Percentiles rank a stretch among this genome's conserved stretches.
Conservation (phyloP, 1,284 basidiomycete species). For the Boletus subluridellus region DNA sequence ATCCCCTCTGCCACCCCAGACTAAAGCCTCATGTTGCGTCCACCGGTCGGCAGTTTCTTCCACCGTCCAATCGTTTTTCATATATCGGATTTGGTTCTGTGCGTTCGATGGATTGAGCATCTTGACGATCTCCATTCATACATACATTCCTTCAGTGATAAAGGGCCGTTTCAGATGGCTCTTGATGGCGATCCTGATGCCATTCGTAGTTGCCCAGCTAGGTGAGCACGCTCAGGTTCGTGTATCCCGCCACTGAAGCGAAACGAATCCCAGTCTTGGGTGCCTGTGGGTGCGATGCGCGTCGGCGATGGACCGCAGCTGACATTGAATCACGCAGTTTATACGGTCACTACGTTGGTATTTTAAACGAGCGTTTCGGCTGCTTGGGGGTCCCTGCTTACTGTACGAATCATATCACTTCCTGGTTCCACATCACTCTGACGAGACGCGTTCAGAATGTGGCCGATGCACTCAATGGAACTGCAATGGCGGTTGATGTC, state of each 20-base stretch:
- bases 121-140: background rate
- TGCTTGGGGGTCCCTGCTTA: conserved; percentile 18
- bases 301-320: conserved; percentile 1
- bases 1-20: background rate
- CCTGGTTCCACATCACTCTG: background rate
- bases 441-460: conserved; percentile 14
- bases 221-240: conserved; percentile 8
- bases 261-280: conserved; percentile 15
- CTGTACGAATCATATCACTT: conserved; percentile 9
- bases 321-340: conserved; percentile 13
- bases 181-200: conserved; percentile 16
- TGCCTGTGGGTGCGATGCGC: conserved; percentile 7
- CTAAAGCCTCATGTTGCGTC: conserved; percentile 12
- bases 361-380: conserved; percentile 18
- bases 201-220: conserved; percentile 21
- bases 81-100: conserved; percentile 29
- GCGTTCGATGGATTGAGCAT: background rate
- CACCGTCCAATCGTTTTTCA: conserved; percentile 27
- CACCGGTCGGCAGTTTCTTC: conserved; percentile 19
- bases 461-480: conserved; percentile 15
- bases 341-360: conserved; percentile 17
- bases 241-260: conserved; percentile 4
- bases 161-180: conserved; percentile 20
- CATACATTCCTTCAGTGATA: conserved; percentile 9
- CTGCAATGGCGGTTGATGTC: conserved; percentile 22